Evolutionary conservation across 768 basidiomycete species (phyloP), one percentile per base, ranked within the genome.

Genomic region (Russula vinacea): DNA sequence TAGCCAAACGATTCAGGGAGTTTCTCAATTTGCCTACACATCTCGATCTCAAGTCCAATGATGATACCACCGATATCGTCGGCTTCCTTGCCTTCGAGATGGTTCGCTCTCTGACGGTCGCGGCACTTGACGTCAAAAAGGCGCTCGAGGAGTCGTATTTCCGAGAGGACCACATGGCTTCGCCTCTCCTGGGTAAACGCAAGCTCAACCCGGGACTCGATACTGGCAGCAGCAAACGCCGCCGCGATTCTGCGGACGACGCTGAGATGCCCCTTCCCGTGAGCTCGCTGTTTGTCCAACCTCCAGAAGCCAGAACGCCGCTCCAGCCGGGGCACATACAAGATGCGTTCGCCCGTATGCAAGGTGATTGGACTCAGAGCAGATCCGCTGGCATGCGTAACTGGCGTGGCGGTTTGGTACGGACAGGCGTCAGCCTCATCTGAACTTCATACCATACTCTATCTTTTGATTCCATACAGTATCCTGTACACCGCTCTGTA

Each of bases 81-180:
- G 95, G 95, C 29, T 98, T 98, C 77, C 85, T 98, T 50, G 90
- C 93, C 0, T 98, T 96, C 75, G 95, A 98, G 75, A 94, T 96
- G 88, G 94, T 98, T 35, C 88, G 94, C 56, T 91, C 92, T 2
- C 83, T 98, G 54, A 94, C 93, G 0, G 81, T 96, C 47, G 92
- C 90, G 1, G 95, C 92, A 2, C 82, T 94, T 42, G 84, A 88
- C 35, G 88, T 94, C 70, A 92, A 92, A 75, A 87, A 84, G 68
- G 81, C 87, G 3, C 78, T 92, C 42, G 90, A 90, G 72, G 87
- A 91, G 63, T 82, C 86, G 2, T 82, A 84, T 68, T 75, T 88
- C 10, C 79, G 82, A 3, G 89, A 88, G 56, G 85, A 86, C 64
- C 86, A 86, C 64, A 76, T 81, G 2, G 70, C 79, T 1, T 84